phyloP scores from a whole-genome alignment of 1,139 yeast species.

The Pneumocystis murina region DNA sequence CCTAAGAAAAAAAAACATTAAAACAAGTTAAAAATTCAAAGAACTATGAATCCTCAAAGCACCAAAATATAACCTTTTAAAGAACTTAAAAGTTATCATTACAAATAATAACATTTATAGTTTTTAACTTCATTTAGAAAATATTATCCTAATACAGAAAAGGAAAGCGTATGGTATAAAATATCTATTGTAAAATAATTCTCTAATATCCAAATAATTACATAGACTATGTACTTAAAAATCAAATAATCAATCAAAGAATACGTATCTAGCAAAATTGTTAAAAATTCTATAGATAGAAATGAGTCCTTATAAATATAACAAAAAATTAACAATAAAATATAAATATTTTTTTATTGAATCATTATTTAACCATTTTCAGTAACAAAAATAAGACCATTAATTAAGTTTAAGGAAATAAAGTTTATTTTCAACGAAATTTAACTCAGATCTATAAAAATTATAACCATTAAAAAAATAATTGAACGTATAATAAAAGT shows the following conservation, averaged over 20 bases:
- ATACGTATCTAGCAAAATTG: background rate
- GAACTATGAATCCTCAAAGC: background rate
- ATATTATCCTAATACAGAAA: background rate
- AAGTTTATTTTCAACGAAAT: background rate
- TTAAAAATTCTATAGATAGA: background rate
- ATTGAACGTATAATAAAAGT: background rate
- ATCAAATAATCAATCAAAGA: background rate
- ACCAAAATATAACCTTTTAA: background rate
- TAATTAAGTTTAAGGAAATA: background rate
- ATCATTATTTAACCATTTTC: background rate
- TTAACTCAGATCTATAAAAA: background rate
- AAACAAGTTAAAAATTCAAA: background rate
- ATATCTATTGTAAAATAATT: background rate
- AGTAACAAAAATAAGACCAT: background rate
- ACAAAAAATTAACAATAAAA: background rate
- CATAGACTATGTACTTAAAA: background rate
- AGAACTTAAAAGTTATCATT: background rate
- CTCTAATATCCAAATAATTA: background rate
- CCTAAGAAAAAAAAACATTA: background rate
- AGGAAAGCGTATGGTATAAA: background rate
- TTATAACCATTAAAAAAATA: background rate
- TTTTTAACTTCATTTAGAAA: background rate
- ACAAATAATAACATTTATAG: background rate
- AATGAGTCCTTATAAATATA: background rate
- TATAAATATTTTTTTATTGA: background rate